A percentile compares a stretch with the other conserved stretches of the same genome.
These are phyloP conservation scores for Coemansia sp. DNA, from an alignment of 192 early-diverging fungal species.

Conservation along the genomic window DNA sequence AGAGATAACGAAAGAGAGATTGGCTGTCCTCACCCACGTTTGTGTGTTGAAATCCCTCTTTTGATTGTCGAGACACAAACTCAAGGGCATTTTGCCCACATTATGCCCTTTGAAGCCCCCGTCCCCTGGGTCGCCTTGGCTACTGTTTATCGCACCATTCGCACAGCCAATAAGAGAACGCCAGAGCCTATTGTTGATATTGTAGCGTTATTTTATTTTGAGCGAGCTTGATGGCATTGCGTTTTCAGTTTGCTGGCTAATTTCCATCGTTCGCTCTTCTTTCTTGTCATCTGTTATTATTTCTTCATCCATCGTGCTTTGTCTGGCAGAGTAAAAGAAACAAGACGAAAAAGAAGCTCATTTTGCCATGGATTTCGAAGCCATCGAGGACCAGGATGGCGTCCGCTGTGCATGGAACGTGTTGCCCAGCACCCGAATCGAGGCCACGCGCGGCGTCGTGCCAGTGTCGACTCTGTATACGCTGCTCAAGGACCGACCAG, in stretches of 20 bases:
- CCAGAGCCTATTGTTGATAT: constrained; percentile 9
- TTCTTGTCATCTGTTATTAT: background rate
- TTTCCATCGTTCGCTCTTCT: background rate
- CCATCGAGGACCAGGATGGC: constrained; percentile 92
- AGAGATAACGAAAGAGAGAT: background rate
- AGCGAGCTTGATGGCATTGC: no score
- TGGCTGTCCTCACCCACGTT: background rate
- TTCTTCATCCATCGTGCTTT: background rate
- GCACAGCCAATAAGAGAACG: constrained; percentile 17
- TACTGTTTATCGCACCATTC: background rate
- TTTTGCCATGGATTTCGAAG: constrained; percentile 72
- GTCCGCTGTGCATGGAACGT: constrained; percentile 98
- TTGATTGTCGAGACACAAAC: background rate
- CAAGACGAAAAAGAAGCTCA: background rate
- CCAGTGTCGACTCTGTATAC: constrained; percentile 94
- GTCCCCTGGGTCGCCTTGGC: background rate
- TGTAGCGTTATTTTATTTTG: no score
- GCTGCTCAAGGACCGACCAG: constrained; percentile 87
- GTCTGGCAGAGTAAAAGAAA: background rate
- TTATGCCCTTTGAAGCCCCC: background rate
- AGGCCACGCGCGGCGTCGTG: constrained; percentile 93
- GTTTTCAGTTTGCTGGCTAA: no score
- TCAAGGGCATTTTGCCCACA: no score
- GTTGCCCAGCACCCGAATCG: constrained; percentile 87
- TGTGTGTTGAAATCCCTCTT: background rate